Evolutionary conservation across 345 rosid genomes (phyloP), one percentile per base, ranked within the genome.

Genomic region (Acer campestre): DNA sequence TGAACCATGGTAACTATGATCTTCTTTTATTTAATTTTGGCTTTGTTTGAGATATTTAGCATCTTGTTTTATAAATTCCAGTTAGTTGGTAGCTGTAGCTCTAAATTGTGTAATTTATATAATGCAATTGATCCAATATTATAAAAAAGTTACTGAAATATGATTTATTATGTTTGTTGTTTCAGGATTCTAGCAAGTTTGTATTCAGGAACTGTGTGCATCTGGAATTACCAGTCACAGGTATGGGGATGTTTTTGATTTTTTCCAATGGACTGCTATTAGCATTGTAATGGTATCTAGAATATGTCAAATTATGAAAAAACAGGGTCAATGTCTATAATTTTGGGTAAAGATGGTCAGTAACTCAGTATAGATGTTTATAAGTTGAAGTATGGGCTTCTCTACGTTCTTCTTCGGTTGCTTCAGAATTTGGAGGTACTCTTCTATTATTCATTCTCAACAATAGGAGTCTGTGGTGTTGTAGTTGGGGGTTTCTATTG

Each of bases 171-270:
- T 66, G 10, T 7, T 75, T 75, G 78, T 75, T 31, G n/a, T 55
- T 70, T 75, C 84, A 92, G 97, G 97, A 89, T 90, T 80, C 87
- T 92, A 31, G 82, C 89, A 20, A 92, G 97, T 85, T 84, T 92
- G 89, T 85, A 92, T 81, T 83, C 94, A 4, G 97, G 97, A 85
- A 89, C 86, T 46, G 86, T 92, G 75, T 86, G 91, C 79, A 88
- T 92, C 75, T 92, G 94, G 94, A 90, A 90, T 84, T 90, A 90
- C 89, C 93, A 90, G 87, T 89, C 98, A 23, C 99, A 97, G 99
- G 99, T 97, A 88, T 46, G 83, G 71, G 31, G 58, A 67, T 53
- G 51, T 38, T 29, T 17, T 25, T 48, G 6, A 12, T 29, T 42
- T 40, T 35, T 17, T 18, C 40, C 27, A 35, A 29, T 65, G 6